Evolutionary conservation across 2,329 filamentous ascomycete genomes (phyloP).

Genomic region (Trichoderma guizhouense): DNA sequence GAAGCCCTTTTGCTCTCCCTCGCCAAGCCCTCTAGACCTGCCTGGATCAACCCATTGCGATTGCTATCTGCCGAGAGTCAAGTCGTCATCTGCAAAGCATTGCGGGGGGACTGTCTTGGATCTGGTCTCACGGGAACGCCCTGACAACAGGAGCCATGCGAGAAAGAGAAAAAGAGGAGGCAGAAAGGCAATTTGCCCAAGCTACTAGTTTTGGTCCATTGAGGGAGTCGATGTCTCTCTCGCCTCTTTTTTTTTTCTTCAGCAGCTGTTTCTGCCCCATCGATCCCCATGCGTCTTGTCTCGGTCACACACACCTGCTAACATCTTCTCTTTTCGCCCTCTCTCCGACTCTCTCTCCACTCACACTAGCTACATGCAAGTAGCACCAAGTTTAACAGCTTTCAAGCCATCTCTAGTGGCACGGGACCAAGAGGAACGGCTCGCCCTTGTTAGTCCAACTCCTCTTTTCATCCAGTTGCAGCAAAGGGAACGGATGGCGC

Average conservation of each 20-base stretch:
- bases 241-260: not conserved
- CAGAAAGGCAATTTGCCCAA: not conserved
- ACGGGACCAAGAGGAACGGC: slow-evolving; percentile 17
- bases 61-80: not conserved
- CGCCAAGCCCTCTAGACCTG: slow-evolving; percentile 3
- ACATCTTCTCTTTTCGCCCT: not conserved
- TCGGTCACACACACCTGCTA: not conserved
- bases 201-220: not conserved
- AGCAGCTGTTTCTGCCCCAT: not conserved
- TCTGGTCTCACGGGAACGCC: slow-evolving; percentile 8
- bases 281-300: not conserved
- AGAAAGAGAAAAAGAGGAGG: not conserved
- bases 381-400: not conserved
- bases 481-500: too few relatives aligned
- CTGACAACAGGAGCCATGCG: not conserved
- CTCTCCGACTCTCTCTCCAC: not conserved
- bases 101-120: not conserved
- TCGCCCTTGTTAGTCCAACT: slow-evolving; percentile 16
- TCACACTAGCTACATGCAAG: not conserved
- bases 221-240: not conserved
- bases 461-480: not conserved
- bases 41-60: not conserved
- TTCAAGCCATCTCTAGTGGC: slow-evolving; percentile 5
- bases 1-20: slow-evolving; percentile 7
- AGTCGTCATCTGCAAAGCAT: slow-evolving; percentile 5